Conservation (phyloP, 257 asterid genomes). For the Eustoma russellianum region DNA sequence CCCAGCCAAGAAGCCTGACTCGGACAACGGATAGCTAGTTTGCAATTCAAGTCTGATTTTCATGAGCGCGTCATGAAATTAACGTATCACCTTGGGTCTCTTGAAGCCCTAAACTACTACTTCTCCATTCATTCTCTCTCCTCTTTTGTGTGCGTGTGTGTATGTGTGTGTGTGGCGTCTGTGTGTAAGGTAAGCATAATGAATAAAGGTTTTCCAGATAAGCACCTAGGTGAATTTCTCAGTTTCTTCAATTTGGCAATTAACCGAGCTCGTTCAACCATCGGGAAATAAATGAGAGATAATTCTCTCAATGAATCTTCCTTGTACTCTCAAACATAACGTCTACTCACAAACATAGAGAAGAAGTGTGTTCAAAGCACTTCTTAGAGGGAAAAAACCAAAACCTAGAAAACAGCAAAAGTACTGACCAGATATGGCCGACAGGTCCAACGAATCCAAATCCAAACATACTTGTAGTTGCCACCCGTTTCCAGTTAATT, state of each 20-base stretch:
- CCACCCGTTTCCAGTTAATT: slow-evolving; percentile 84
- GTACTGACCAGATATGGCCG: slow-evolving; percentile 85
- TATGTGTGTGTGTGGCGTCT: too few relatives aligned
- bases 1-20: too few relatives aligned
- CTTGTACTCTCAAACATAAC: slow-evolving; percentile 5
- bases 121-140: too few relatives aligned
- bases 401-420: background rate
- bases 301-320: background rate
- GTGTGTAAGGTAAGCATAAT: too few relatives aligned
- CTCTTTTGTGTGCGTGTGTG: too few relatives aligned
- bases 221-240: too few relatives aligned
- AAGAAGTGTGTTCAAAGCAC: background rate
- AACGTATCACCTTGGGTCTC: too few relatives aligned
- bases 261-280: background rate
- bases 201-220: too few relatives aligned
- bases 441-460: slow-evolving; percentile 91
- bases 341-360: background rate
- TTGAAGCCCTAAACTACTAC: too few relatives aligned
- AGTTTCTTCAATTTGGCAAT: background rate
- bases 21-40: too few relatives aligned
- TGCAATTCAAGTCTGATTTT: too few relatives aligned
- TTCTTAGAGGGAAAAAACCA: background rate
- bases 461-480: slow-evolving; percentile 71
- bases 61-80: too few relatives aligned
- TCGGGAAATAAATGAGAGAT: background rate